These are phyloP conservation scores for Cucurbitaria berberidis DNA, from an alignment of 2,329 filamentous ascomycete genomes.

Conservation along the genomic window DNA sequence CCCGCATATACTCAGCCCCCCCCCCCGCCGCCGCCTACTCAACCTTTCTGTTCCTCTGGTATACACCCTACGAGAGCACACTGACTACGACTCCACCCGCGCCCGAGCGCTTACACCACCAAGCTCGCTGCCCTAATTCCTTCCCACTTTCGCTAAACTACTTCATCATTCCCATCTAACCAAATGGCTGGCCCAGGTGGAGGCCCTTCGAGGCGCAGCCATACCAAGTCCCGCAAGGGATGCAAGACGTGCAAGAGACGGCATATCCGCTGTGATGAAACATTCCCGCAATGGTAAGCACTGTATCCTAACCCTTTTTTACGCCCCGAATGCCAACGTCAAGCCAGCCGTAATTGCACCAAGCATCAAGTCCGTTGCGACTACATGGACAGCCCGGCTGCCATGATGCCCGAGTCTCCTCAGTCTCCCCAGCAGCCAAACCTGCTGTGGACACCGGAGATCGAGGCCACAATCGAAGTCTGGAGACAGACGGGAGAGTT, in stretches of 20 bases:
- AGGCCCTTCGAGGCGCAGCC: constrained; percentile 87
- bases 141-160: constrained; percentile 23
- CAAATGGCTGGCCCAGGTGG: constrained; percentile 90
- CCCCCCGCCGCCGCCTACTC: no score
- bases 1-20: constrained; percentile 44
- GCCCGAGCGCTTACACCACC: constrained; percentile 20
- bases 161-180: constrained; percentile 8
- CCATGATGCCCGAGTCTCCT: constrained; percentile 63
- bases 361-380: constrained; percentile 99
- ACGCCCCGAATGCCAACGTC: constrained; percentile 24
- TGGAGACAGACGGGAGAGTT: constrained; percentile 87
- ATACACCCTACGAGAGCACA: constrained; percentile 11
- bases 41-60: constrained; percentile 19
- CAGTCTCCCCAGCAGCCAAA: constrained; percentile 61
- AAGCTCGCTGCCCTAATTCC: constrained; percentile 14
- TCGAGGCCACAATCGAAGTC: constrained; percentile 78
- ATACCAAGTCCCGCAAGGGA: constrained; percentile 98
- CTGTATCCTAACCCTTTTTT: background rate
- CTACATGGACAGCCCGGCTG: constrained; percentile 84
- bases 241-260: constrained; percentile 98
- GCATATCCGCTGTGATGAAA: constrained; percentile 98
- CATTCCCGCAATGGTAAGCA: constrained; percentile 90
- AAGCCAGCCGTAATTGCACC: constrained; percentile 86
- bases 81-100: constrained; percentile 16
- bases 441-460: constrained; percentile 85